Conservation (phyloP, 2,329 filamentous ascomycete genomes). For the Alternaria triticina region DNA sequence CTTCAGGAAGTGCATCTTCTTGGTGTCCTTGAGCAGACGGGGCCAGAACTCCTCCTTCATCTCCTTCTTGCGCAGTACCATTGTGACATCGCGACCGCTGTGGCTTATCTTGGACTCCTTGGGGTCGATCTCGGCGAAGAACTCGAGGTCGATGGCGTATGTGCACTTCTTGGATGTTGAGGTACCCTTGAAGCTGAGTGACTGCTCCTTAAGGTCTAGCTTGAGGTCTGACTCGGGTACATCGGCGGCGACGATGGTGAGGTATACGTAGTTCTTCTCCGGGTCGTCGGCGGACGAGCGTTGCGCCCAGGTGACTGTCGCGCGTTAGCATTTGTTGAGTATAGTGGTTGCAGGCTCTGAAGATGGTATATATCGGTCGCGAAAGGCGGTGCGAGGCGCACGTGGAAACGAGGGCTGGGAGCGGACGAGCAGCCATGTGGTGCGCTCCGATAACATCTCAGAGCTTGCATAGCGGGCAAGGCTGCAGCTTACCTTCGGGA, state of each 20-base stretch:
- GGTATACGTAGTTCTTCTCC: constrained; percentile 91
- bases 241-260: constrained; percentile 89
- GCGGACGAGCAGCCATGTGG: not conserved
- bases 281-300: constrained; percentile 82
- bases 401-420: not conserved
- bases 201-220: constrained; percentile 73
- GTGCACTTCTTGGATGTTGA: constrained; percentile 84
- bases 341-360: constrained; percentile 1
- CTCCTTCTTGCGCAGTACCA: constrained; percentile 97
- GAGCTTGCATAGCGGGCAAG: constrained; percentile 17
- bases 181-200: constrained; percentile 82
- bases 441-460: not conserved
- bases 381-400: not conserved
- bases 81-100: constrained; percentile 84
- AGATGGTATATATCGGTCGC: constrained; percentile 1
- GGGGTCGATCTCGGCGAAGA: constrained; percentile 90
- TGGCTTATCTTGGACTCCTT: constrained; percentile 85
- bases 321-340: constrained; percentile 24
- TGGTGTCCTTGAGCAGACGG: constrained; percentile 84
- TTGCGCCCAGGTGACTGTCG: constrained; percentile 93
- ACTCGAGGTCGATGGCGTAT: constrained; percentile 84
- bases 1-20: constrained; percentile 95
- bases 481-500: constrained; percentile 50
- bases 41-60: constrained; percentile 95
- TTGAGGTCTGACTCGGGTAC: constrained; percentile 76